Percentiles rank a stretch among this genome's conserved stretches.
These are phyloP conservation scores for Pseudopithomyces maydicus DNA, from an alignment of 2,329 filamentous ascomycete species.

Conservation along the genomic window DNA sequence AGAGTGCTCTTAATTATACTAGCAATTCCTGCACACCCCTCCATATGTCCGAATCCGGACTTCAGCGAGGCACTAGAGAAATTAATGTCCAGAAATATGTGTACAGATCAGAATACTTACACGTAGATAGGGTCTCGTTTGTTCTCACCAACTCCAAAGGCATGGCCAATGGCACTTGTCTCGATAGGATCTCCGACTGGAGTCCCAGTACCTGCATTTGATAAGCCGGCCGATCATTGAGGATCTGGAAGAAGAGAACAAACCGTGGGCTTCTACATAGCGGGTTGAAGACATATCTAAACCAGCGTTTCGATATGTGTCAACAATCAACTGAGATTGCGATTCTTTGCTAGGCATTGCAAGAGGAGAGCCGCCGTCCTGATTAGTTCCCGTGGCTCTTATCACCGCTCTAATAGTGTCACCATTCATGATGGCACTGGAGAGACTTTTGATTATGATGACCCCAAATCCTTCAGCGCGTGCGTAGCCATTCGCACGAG, in stretches of 20 bases:
- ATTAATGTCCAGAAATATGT: background rate
- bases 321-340: conserved; percentile 36
- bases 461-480: conserved; percentile 62
- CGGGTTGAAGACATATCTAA: conserved; percentile 36
- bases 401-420: conserved; percentile 37
- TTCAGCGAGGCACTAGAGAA: conserved; percentile 14
- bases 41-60: conserved; percentile 49
- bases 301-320: conserved; percentile 44
- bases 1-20: conserved; percentile 44
- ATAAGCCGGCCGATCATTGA: background rate
- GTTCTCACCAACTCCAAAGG: conserved; percentile 9
- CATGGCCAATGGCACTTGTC: conserved; percentile 17
- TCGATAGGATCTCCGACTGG: conserved; percentile 46
- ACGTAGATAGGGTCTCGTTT: background rate
- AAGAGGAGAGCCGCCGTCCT: conserved; percentile 25
- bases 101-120: background rate
- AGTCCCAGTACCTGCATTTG: conserved; percentile 61
- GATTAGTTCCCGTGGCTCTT: conserved; percentile 29
- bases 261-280: conserved; percentile 29
- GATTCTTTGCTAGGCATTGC: conserved; percentile 50
- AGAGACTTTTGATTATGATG: conserved; percentile 31
- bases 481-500: conserved; percentile 66
- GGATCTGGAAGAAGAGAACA: background rate
- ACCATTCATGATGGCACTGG: conserved; percentile 20
- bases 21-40: conserved; percentile 44